These are phyloP conservation scores for Euclidium syriacum DNA, from an alignment of 345 rosid species.

Conservation along the genomic window DNA sequence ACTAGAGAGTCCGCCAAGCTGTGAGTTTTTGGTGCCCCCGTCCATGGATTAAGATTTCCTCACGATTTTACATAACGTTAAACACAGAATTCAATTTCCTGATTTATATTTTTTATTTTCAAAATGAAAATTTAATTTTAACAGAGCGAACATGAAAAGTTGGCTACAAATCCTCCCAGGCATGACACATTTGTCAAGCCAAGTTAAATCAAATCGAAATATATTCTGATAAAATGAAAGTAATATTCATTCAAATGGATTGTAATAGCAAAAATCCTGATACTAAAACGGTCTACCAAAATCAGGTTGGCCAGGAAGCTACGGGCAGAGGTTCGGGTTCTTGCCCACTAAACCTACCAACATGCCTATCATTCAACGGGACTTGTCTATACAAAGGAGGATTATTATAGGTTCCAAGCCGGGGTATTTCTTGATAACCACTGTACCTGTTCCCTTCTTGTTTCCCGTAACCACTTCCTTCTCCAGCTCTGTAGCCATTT, in stretches of 20 bases:
- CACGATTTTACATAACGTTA: too few species aligned
- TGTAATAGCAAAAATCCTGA: neutral
- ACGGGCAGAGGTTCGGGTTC: neutral
- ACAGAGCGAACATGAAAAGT: too few species aligned
- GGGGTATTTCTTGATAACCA: neutral
- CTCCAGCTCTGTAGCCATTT: neutral
- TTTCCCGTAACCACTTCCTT: neutral
- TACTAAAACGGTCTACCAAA: neutral
- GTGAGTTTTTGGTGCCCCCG: neutral
- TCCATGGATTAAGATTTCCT: too few species aligned
- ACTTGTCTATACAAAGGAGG: neutral
- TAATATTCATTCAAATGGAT: too few species aligned
- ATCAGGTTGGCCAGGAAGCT: neutral
- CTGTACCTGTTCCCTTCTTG: neutral
- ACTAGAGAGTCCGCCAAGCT: conserved; percentile 33
- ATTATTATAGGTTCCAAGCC: neutral
- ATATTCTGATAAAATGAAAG: too few species aligned
- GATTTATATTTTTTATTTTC: too few species aligned
- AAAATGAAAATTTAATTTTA: too few species aligned
- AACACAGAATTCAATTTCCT: too few species aligned
- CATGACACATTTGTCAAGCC: too few species aligned
- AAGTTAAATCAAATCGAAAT: too few species aligned
- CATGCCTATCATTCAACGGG: neutral
- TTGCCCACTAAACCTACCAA: neutral
- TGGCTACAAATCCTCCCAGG: too few species aligned